These are phyloP conservation scores for Irpex sp. DNA, from an alignment of 1,284 basidiomycete genomes.

Conservation along the genomic window DNA sequence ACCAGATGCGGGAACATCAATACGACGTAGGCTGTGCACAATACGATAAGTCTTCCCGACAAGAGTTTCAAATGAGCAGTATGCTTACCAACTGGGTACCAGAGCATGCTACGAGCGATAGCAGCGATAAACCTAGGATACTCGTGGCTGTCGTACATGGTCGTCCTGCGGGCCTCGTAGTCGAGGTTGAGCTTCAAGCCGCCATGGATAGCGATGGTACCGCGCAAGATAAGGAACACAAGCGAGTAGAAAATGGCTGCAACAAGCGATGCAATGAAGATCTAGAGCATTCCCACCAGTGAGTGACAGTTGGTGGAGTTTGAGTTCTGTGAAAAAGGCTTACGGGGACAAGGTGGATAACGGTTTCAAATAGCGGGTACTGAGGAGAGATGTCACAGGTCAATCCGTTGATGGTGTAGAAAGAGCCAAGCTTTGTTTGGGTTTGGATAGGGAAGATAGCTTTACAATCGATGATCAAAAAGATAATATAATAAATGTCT, in stretches of 20 bases:
- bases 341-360: slow-evolving; percentile 61
- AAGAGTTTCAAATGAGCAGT: background rate
- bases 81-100: slow-evolving; percentile 61
- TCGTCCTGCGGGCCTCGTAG: slow-evolving; percentile 42
- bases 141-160: slow-evolving; percentile 30
- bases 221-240: slow-evolving; percentile 53
- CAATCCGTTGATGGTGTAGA: slow-evolving; percentile 51
- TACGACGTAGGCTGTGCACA: slow-evolving; percentile 47
- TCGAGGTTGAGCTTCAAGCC: slow-evolving; percentile 47
- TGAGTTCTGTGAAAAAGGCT: slow-evolving; percentile 1
- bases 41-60: background rate
- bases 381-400: slow-evolving; percentile 47
- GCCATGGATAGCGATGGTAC: slow-evolving; percentile 40
- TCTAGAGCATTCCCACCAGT: slow-evolving; percentile 32
- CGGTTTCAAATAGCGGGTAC: slow-evolving; percentile 41
- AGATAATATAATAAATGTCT: background rate
- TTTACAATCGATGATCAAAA: slow-evolving; percentile 1
- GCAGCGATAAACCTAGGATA: slow-evolving; percentile 58
- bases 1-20: slow-evolving; percentile 60
- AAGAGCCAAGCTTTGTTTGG: slow-evolving; percentile 34
- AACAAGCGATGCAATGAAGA: slow-evolving; percentile 51
- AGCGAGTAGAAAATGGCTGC: slow-evolving; percentile 55
- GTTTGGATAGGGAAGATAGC: slow-evolving; percentile 30
- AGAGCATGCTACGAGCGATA: slow-evolving; percentile 63
- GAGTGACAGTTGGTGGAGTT: background rate